Conservation (phyloP, 257 asterid species). For the Apocynum venetum region DNA sequence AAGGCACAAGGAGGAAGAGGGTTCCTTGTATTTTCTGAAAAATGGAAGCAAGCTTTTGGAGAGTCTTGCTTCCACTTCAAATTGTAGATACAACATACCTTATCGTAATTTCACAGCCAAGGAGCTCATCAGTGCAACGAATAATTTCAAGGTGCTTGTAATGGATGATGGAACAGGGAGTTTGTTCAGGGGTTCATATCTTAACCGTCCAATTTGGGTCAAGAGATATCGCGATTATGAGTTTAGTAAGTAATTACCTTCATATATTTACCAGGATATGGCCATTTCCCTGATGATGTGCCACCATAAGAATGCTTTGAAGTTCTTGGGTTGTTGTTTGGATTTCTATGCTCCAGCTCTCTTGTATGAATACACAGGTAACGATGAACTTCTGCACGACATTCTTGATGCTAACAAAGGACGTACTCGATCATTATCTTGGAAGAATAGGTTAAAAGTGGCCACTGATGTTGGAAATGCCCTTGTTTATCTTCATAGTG, state of each 20-base stretch:
- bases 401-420: not conserved
- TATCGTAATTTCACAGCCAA: constrained; percentile 12
- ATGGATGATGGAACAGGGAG: constrained; percentile 6
- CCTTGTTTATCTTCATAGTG: constrained; percentile 16
- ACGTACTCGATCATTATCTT: not conserved
- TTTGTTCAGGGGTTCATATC: constrained; percentile 6
- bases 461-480: constrained; percentile 20
- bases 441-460: constrained; percentile 12
- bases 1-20: not conserved
- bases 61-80: constrained; percentile 9
- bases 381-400: not conserved
- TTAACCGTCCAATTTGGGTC: not conserved
- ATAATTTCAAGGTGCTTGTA: not conserved
- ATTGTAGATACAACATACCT: constrained; percentile 16
- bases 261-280: constrained; percentile 9
- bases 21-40: not conserved
- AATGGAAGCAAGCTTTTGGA: constrained; percentile 20
- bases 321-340: constrained; percentile 20
- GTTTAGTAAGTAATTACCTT: not conserved
- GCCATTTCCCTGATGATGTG: constrained; percentile 10
- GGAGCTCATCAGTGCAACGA: constrained; percentile 14
- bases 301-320: constrained; percentile 17
- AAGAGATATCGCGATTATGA: not conserved
- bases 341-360: constrained; percentile 13
- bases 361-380: constrained; percentile 2